A percentile compares a stretch with the other conserved stretches of the same genome.
phyloP scores from a whole-genome alignment of 495 filamentous ascomycete genomes.

The Annulohypoxylon maeteangense region DNA sequence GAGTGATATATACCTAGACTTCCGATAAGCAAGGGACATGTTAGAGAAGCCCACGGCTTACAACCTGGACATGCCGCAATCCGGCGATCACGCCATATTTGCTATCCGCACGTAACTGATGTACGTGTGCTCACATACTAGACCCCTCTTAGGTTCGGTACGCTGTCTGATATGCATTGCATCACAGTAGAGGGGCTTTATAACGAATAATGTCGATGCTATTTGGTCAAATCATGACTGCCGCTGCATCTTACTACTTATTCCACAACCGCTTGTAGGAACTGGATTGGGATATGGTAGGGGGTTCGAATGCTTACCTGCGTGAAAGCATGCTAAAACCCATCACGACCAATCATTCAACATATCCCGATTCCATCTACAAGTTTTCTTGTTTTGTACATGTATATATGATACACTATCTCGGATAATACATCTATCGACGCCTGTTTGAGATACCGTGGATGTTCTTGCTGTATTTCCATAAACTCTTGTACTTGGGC shows the following conservation, averaged over 20 bases:
- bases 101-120: constrained; percentile 33
- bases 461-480: constrained; percentile 65
- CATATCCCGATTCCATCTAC: constrained; percentile 13
- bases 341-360: neutral
- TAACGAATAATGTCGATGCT: constrained; percentile 12
- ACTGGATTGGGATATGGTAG: too few relatives aligned
- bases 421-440: constrained; percentile 30
- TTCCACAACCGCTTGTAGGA: constrained; percentile 15
- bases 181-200: constrained; percentile 12
- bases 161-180: constrained; percentile 22
- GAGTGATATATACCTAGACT: neutral
- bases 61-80: constrained; percentile 4
- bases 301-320: neutral
- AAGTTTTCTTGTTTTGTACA: constrained; percentile 35
- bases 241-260: constrained; percentile 22
- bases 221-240: neutral
- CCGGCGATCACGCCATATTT: constrained; percentile 32
- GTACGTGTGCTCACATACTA: constrained; percentile 13
- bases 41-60: neutral
- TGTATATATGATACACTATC: constrained; percentile 39
- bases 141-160: constrained; percentile 21
- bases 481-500: constrained; percentile 64
- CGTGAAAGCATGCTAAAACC: neutral
- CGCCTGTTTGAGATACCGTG: constrained; percentile 39
- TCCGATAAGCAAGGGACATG: neutral